Evolutionary conservation across 1,284 basidiomycete species (phyloP), one percentile per base, ranked within the genome.

Genomic region (Wallemia hederae): DNA sequence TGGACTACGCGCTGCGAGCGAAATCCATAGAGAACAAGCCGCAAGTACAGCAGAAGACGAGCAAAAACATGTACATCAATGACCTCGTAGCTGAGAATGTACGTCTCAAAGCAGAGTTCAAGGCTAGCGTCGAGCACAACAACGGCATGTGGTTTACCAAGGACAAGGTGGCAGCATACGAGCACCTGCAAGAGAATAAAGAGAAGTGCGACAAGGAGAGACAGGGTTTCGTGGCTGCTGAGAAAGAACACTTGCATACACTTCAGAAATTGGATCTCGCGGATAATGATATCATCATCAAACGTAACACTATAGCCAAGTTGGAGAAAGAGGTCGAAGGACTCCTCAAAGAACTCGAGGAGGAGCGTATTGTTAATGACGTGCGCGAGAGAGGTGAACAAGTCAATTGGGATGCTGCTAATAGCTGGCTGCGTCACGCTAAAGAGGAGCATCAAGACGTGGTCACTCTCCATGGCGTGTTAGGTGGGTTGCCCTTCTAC

Each of bases 1-100:
- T 99, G 56, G 91, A 98, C 71, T 99, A 99, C 67, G 94, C 94
- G 19, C 78, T 90, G 49, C 83, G 88, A 39, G 94, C 94, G 29
- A 97, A 94, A 70, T 88, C 86, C 15, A 98, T 99, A 69, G 80
- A 82, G 60, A 98, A 98, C 72, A 83, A 86, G 65, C 94, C 94
- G 1, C 91, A 98, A 71, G 73, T 96, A 59, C 98, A 98, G 70
- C 85, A 88, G 65, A 83, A 89, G 61, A 85, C 96, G 78, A 89
- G 87, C 3, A 83, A 90, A 33, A 86, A 90, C 61, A 82, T 87
- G 0, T 77, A 98, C 31, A 75, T 99, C 60, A 90, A 90, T 69
- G 92, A 98, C 70, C 97, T 96, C 68, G 78, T 96, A 31, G 79
- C 77, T n/a, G 92, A 98, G 70, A 96, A 98, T 59, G 89, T 92